Percentiles rank a stretch among this genome's conserved stretches.
phyloP scores from a whole-genome alignment of 129 eudicot genomes.

The Scalesia atractyloides region DNA sequence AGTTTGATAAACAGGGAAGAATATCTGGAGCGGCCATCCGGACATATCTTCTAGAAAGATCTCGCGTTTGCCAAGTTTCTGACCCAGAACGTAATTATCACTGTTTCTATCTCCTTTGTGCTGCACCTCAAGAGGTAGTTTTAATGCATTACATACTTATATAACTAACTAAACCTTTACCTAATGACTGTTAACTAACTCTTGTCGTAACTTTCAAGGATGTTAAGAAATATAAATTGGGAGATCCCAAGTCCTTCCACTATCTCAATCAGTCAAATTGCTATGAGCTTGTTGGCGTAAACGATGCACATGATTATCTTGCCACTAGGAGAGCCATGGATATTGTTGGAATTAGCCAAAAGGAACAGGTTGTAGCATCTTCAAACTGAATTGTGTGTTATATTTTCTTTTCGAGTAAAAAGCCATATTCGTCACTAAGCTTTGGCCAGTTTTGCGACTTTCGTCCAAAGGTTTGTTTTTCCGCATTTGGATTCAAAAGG shows the following conservation, averaged over 20 bases:
- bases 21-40: conserved; percentile 98
- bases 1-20: conserved; percentile 88
- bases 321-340: conserved; percentile 99
- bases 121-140: conserved; percentile 89
- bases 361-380: conserved; percentile 65
- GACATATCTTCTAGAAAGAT: conserved; percentile 94
- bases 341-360: conserved; percentile 86
- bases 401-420: not conserved
- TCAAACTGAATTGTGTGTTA: conserved; percentile 17
- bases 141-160: conserved; percentile 9
- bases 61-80: conserved; percentile 97
- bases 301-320: conserved; percentile 87
- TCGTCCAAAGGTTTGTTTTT: too few relatives aligned
- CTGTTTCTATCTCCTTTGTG: conserved; percentile 95
- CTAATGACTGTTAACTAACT: conserved; percentile 24
- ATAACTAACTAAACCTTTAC: conserved; percentile 8
- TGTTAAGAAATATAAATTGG: conserved; percentile 82
- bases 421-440: too few relatives aligned
- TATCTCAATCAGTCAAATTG: conserved; percentile 94
- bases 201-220: conserved; percentile 54
- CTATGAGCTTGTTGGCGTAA: conserved; percentile 80
- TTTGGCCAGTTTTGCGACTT: too few relatives aligned
- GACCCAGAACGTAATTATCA: conserved; percentile 98
- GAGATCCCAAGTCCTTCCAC: conserved; percentile 75
- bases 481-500: too few relatives aligned